phyloP scores from a whole-genome alignment of 495 filamentous ascomycete genomes.

The Alectoria sarmentosa region DNA sequence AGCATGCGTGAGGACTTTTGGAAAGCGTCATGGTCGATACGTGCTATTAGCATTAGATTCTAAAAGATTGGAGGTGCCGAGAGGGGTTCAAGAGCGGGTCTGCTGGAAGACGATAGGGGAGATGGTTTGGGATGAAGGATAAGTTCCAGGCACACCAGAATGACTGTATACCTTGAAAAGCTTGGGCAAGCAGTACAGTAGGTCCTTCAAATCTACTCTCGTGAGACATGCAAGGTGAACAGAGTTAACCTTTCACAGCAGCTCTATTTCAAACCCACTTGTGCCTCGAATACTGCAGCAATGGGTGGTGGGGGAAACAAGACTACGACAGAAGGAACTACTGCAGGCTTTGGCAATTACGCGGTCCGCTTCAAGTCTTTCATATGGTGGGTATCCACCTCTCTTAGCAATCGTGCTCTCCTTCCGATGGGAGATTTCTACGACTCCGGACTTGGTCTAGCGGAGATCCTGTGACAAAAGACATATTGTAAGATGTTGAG shows the following conservation, averaged over 20 bases:
- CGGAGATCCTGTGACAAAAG: background rate
- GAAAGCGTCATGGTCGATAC: background rate
- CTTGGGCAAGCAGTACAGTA: constrained; percentile 10
- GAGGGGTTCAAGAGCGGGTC: background rate
- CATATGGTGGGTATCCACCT: background rate
- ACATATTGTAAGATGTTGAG: background rate
- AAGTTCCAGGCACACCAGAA: background rate
- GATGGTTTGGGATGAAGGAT: background rate
- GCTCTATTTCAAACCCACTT: background rate
- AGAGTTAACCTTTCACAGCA: background rate
- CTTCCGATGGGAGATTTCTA: background rate
- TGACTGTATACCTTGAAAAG: background rate
- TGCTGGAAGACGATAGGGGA: background rate
- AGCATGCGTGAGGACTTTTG: constrained; percentile 53
- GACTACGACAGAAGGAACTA: background rate
- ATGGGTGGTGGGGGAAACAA: background rate
- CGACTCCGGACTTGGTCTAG: background rate
- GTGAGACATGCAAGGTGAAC: constrained; percentile 11
- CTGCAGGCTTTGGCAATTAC: background rate
- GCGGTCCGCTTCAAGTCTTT: background rate
- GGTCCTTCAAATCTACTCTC: constrained; percentile 12
- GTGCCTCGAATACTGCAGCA: background rate
- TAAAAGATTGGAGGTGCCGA: background rate
- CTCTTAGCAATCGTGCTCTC: background rate
- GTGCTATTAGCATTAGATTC: background rate